A percentile compares a stretch with the other conserved stretches of the same genome.
phyloP scores from a whole-genome alignment of 75 land plant genomes.

The Ceratopteris richardii region DNA sequence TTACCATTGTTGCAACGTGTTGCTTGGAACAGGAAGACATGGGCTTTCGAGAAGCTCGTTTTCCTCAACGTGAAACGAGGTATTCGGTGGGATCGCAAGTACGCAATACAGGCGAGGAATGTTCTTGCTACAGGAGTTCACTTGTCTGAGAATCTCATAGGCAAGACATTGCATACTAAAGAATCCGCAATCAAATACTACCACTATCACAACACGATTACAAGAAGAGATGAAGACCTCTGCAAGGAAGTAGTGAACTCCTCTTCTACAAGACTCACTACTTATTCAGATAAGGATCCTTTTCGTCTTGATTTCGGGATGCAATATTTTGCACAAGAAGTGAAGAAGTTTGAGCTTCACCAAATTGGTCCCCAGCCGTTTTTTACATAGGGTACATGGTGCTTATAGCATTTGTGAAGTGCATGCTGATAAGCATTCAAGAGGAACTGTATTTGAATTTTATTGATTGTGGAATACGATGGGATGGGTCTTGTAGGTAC shows the following conservation, averaged over 20 bases:
- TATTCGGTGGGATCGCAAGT: slow-evolving; percentile 67
- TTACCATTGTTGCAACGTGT: no score
- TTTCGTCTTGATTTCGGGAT: background rate
- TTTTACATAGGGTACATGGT: no score
- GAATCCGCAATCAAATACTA: slow-evolving; percentile 49
- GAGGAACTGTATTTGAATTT: no score
- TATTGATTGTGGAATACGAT: no score
- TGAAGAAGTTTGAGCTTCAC: slow-evolving; percentile 7
- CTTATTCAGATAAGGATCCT: slow-evolving; percentile 5
- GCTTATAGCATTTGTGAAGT: no score
- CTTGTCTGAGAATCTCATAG: slow-evolving; percentile 58
- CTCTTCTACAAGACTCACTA: background rate
- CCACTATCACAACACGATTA: slow-evolving; percentile 70
- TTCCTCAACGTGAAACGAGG: slow-evolving; percentile 55
- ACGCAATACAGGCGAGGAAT: slow-evolving; percentile 67
- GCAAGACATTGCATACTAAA: slow-evolving; percentile 38
- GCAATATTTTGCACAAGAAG: background rate
- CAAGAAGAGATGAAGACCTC: slow-evolving; percentile 36
- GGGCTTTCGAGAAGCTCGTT: slow-evolving; percentile 91
- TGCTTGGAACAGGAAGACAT: slow-evolving; percentile 13
- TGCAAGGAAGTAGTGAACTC: slow-evolving; percentile 36
- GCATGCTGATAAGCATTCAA: no score
- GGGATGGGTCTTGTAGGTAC: no score
- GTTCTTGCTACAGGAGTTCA: slow-evolving; percentile 76
- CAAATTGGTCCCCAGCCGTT: background rate